phyloP scores from a whole-genome alignment of 139 green algal species.

The Gonium pectorale region DNA sequence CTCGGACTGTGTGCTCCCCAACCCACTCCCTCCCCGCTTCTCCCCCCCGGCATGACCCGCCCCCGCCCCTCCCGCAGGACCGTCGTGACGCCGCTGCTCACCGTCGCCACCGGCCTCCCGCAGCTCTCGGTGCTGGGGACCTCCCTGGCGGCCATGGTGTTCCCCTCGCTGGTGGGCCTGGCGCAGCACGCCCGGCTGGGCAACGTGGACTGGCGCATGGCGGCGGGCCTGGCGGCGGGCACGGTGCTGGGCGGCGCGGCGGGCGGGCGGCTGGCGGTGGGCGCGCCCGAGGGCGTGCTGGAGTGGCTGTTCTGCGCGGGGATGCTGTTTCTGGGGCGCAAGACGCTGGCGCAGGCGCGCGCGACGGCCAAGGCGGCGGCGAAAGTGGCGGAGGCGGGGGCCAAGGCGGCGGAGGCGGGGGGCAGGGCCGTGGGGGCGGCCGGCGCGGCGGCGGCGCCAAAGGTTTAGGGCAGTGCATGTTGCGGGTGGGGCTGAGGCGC shows the following conservation, averaged over 20 bases:
- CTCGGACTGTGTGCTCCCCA: too few species aligned
- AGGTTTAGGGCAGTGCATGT: too few species aligned
- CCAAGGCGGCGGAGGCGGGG: not conserved
- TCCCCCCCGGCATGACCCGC: too few species aligned
- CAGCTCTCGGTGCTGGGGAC: constrained; percentile 73
- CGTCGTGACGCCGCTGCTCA: constrained; percentile 59
- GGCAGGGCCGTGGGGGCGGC: too few species aligned
- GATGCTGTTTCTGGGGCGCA: constrained; percentile 75
- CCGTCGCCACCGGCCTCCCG: constrained; percentile 66
- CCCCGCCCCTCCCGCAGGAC: constrained; percentile 37
- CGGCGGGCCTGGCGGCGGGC: constrained; percentile 65
- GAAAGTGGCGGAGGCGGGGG: not conserved
- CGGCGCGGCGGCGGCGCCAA: too few species aligned
- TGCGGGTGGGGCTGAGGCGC: too few species aligned
- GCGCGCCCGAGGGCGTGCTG: constrained; percentile 63
- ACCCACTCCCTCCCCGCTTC: too few species aligned
- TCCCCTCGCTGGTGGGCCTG: constrained; percentile 65
- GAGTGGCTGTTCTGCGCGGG: constrained; percentile 74
- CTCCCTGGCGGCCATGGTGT: constrained; percentile 75
- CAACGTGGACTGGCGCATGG: constrained; percentile 84
- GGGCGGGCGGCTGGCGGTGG: constrained; percentile 67
- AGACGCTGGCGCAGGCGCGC: constrained; percentile 58
- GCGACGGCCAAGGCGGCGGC: not conserved
- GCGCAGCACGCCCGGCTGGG: constrained; percentile 72
- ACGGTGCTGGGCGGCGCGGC: constrained; percentile 66